Percentiles rank a stretch among this genome's conserved stretches.
phyloP scores from a whole-genome alignment of 352 stramenopile species.

The Phytophthora uliginosa region DNA sequence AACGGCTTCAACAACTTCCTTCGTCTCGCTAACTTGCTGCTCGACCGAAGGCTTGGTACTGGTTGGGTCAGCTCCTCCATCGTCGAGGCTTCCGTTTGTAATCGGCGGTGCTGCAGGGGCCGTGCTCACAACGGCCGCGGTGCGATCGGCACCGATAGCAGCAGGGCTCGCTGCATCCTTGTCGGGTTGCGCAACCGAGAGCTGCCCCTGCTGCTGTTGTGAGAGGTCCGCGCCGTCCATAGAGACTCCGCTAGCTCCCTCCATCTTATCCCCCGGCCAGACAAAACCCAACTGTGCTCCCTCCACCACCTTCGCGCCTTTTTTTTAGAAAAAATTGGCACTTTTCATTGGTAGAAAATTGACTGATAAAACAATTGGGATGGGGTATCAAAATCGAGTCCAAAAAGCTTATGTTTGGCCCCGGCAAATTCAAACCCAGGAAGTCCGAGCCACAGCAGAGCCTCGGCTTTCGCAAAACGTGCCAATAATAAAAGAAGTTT shows the following conservation, averaged over 20 bases:
- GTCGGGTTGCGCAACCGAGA: background rate
- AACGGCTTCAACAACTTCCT: background rate
- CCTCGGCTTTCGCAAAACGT: too few species aligned
- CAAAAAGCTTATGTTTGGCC: too few species aligned
- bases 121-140: background rate
- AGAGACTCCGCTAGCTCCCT: constrained; percentile 5
- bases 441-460: too few species aligned
- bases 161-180: background rate
- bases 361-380: background rate
- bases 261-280: constrained; percentile 24
- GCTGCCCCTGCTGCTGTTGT: constrained; percentile 2
- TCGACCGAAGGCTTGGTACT: background rate
- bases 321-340: constrained; percentile 1
- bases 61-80: background rate
- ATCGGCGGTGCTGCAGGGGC: background rate
- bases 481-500: too few species aligned
- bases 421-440: too few species aligned
- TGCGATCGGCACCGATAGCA: background rate
- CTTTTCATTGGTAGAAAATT: constrained; percentile 10
- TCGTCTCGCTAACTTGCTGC: background rate
- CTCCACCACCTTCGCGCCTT: constrained; percentile 18
- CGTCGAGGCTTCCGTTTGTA: constrained; percentile 1
- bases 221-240: background rate
- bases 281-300: constrained; percentile 26
- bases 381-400: too few species aligned